phyloP scores from a whole-genome alignment of 768 basidiomycete species.

The Megacollybia marginata region DNA sequence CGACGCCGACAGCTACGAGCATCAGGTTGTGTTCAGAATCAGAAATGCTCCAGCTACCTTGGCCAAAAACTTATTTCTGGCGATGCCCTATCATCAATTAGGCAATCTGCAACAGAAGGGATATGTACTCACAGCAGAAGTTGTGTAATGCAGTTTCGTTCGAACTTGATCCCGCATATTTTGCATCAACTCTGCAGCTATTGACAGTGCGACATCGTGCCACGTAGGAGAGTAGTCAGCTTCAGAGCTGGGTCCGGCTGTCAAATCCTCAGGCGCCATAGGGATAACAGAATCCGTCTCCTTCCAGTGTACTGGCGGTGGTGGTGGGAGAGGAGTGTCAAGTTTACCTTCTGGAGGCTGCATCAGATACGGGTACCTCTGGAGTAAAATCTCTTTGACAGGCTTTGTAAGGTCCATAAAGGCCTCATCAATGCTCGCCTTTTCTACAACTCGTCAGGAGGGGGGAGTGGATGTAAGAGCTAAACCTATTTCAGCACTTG shows the following conservation, averaged over 20 bases:
- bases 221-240: conserved; percentile 44
- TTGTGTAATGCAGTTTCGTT: conserved; percentile 80
- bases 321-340: conserved; percentile 73
- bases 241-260: conserved; percentile 6
- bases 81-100: conserved; percentile 55
- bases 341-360: conserved; percentile 59
- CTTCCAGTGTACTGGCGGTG: conserved; percentile 60
- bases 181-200: conserved; percentile 84
- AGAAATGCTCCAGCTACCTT: conserved; percentile 48
- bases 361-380: conserved; percentile 70
- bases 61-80: conserved; percentile 90
- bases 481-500: conserved; percentile 77
- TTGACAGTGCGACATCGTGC: conserved; percentile 88
- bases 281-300: conserved; percentile 58
- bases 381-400: conserved; percentile 68
- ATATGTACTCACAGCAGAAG: conserved; percentile 64
- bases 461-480: background rate
- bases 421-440: conserved; percentile 96
- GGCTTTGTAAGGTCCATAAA: conserved; percentile 88
- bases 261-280: conserved; percentile 26
- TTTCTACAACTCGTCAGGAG: conserved; percentile 45
- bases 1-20: conserved; percentile 70
- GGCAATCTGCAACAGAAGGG: background rate
- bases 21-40: conserved; percentile 1
- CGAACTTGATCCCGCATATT: conserved; percentile 63